Evolutionary conservation across 495 filamentous ascomycete species (phyloP).

Genomic region (Penicillium canescens): DNA sequence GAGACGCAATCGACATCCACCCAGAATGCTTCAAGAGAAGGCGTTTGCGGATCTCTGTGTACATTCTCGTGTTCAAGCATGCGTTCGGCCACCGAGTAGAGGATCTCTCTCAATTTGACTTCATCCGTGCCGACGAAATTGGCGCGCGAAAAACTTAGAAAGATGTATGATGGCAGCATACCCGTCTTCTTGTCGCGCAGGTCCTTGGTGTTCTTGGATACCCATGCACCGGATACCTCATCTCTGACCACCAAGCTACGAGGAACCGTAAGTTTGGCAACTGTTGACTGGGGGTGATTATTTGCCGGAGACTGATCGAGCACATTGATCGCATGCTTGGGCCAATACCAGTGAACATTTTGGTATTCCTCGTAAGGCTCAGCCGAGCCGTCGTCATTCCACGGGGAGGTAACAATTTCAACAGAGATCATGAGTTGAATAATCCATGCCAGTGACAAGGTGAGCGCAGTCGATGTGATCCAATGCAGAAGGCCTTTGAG

Average conservation of each 20-base stretch:
- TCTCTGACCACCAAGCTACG: constrained; percentile 14
- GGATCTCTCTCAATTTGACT: constrained; percentile 2
- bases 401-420: constrained; percentile 9
- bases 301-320: constrained; percentile 15
- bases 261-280: constrained; percentile 12
- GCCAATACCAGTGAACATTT: constrained; percentile 16
- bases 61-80: constrained; percentile 4
- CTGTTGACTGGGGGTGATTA: constrained; percentile 4
- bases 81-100: constrained; percentile 3
- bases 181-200: constrained; percentile 12
- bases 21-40: constrained; percentile 9
- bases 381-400: constrained; percentile 6
- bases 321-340: constrained; percentile 12
- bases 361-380: constrained; percentile 9
- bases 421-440: constrained; percentile 13
- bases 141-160: constrained; percentile 16
- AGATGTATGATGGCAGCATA: constrained; percentile 11
- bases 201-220: constrained; percentile 2
- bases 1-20: constrained; percentile 12
- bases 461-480: constrained; percentile 5
- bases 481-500: constrained; percentile 2
- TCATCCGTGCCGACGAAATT: constrained; percentile 5
- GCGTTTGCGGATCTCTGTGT: background rate
- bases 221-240: background rate
- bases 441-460: constrained; percentile 11